A percentile compares a stretch with the other conserved stretches of the same genome.
These are phyloP conservation scores for Populus nigra DNA, from an alignment of 345 rosid species.

Conservation along the genomic window DNA sequence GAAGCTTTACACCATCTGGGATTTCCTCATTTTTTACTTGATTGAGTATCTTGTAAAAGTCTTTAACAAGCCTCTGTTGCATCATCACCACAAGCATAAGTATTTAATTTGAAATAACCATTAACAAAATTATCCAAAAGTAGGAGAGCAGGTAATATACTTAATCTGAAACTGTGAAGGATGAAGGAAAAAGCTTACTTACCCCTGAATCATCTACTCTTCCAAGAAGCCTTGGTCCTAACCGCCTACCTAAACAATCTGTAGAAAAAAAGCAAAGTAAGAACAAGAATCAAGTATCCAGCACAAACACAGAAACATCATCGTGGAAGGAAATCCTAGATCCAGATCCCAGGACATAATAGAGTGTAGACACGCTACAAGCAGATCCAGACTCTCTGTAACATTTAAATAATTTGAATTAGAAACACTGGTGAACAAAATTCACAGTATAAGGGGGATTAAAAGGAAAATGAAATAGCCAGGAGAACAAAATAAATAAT, in stretches of 20 bases:
- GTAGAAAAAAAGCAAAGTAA: conserved; percentile 26
- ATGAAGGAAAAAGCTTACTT: conserved; percentile 27
- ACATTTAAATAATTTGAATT: background rate
- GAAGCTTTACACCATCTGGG: conserved; percentile 80
- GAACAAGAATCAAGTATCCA: conserved; percentile 17
- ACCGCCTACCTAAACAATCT: conserved; percentile 99
- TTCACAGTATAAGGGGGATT: background rate
- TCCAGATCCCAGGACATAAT: conserved; percentile 1
- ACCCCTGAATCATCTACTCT: conserved; percentile 93
- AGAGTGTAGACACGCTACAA: background rate
- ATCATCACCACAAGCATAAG: conserved; percentile 29
- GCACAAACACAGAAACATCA: conserved; percentile 13
- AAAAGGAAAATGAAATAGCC: background rate
- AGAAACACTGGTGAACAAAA: background rate
- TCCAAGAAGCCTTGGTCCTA: conserved; percentile 94
- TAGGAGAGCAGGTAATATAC: background rate
- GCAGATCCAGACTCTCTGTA: background rate
- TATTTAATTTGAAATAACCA: conserved; percentile 26
- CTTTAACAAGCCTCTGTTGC: conserved; percentile 78
- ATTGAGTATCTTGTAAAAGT: conserved; percentile 76
- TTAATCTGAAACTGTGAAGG: background rate
- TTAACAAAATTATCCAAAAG: conserved; percentile 5
- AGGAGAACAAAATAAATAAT: background rate
- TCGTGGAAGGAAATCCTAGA: background rate
- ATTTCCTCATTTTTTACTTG: conserved; percentile 78